phyloP scores from a whole-genome alignment of 306 rosid genomes.

The Lithocarpus polystachyus region DNA sequence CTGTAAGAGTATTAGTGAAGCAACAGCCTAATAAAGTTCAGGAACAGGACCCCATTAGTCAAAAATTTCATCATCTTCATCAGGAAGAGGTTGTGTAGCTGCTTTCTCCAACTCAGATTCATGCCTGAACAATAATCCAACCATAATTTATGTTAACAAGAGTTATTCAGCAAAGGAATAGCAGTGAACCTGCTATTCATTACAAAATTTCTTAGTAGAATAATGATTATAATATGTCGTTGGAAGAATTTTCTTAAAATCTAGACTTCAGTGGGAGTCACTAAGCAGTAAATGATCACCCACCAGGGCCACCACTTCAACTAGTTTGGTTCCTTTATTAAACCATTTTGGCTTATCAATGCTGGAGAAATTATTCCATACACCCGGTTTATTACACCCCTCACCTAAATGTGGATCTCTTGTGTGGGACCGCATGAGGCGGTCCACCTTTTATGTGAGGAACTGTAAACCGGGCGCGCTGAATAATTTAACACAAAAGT shows the following conservation, averaged over 20 bases:
- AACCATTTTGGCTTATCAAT: too few relatives aligned
- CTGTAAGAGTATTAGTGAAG: not conserved
- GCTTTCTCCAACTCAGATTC: conserved; percentile 17
- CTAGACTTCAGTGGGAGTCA: too few relatives aligned
- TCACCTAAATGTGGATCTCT: too few relatives aligned
- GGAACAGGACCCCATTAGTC: not conserved
- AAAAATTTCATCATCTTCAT: conserved; percentile 5
- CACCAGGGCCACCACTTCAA: too few relatives aligned
- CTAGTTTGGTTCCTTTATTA: too few relatives aligned
- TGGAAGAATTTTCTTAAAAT: not conserved
- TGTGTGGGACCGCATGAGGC: too few relatives aligned
- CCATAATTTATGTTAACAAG: not conserved
- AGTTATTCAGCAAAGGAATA: not conserved
- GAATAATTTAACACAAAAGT: too few relatives aligned
- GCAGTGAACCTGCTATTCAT: not conserved
- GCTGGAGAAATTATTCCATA: too few relatives aligned
- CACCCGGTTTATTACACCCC: too few relatives aligned
- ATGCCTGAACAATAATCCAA: conserved; percentile 18
- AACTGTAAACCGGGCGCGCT: too few relatives aligned
- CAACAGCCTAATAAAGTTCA: not conserved
- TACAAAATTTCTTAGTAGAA: not conserved
- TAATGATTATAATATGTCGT: not conserved
- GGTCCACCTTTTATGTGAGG: too few relatives aligned
- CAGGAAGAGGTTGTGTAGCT: conserved; percentile 24
- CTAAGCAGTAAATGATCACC: too few relatives aligned